A percentile compares a stretch with the other conserved stretches of the same genome.
Conservation (phyloP, 441 rosid species). For the Populus hybrid region DNA sequence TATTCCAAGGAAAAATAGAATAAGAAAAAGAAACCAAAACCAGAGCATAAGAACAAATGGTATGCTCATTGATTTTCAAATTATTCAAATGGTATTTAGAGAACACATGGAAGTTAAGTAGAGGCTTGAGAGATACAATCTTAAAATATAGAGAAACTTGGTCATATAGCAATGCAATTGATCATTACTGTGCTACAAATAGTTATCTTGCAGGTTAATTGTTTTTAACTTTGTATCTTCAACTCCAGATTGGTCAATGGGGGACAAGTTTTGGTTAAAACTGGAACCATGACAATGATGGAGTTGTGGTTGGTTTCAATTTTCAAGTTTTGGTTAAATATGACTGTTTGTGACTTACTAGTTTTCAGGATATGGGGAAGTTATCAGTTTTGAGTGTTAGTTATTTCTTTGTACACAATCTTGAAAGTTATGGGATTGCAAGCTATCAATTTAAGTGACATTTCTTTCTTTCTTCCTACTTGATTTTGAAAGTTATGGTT, state of each 20-base stretch:
- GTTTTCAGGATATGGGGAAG: not conserved
- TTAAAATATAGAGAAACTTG: not conserved
- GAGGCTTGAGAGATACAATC: not conserved
- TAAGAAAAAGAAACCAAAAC: not conserved
- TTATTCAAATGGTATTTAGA: not conserved
- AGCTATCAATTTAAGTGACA: not conserved
- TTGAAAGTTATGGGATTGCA: not conserved
- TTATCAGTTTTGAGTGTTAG: not conserved
- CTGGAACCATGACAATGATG: not conserved
- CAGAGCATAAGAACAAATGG: not conserved
- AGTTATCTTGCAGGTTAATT: not conserved
- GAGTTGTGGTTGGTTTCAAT: not conserved
- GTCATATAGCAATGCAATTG: not conserved
- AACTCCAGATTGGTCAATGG: not conserved
- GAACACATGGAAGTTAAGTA: not conserved
- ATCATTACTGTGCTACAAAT: not conserved
- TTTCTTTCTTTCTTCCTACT: not conserved
- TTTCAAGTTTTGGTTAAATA: not conserved
- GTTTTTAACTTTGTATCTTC: not conserved
- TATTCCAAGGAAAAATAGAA: not conserved
- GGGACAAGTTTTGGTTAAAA: not conserved
- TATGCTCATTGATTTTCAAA: not conserved
- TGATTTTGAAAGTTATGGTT: not conserved
- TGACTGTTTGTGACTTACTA: not conserved
- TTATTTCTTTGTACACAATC: not conserved